Evolutionary conservation across 106 monocot genomes (phyloP).

Genomic region (Phalaenopsis aphrodite): DNA sequence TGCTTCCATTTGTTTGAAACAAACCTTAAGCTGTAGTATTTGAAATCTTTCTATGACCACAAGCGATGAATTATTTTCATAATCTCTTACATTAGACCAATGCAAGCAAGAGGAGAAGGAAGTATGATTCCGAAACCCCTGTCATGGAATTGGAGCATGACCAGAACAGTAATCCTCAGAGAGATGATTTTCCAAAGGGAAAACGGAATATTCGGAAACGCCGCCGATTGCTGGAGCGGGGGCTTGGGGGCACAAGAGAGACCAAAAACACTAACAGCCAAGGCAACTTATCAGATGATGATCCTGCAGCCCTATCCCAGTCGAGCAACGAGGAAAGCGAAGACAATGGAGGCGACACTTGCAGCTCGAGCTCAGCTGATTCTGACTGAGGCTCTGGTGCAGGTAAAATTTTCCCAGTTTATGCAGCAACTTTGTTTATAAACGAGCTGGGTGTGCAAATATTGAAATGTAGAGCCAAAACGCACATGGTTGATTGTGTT

Average conservation of each 20-base stretch:
- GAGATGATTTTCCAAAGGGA: constrained; percentile 51
- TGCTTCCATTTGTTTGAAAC: no score
- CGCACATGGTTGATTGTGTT: neutral
- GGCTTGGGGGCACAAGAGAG: constrained; percentile 17
- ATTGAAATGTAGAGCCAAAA: neutral
- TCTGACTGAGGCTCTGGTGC: neutral
- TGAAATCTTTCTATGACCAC: no score
- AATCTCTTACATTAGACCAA: constrained; percentile 39
- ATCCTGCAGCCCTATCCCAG: constrained; percentile 21
- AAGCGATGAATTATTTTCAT: neutral
- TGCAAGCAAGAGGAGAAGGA: constrained; percentile 49
- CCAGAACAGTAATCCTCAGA: constrained; percentile 24
- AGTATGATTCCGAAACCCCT: constrained; percentile 18
- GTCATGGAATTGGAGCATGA: constrained; percentile 23
- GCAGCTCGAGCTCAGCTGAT: neutral
- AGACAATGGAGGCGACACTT: constrained; percentile 2
- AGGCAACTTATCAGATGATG: constrained; percentile 26
- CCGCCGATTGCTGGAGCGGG: constrained; percentile 30
- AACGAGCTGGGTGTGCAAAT: neutral
- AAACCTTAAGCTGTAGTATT: no score
- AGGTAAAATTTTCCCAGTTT: neutral
- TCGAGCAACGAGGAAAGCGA: constrained; percentile 37
- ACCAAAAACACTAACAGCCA: constrained; percentile 20
- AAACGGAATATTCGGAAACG: constrained; percentile 52
- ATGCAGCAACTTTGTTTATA: neutral